Base-by-base conservation (phyloP, 768 basidiomycete genomes). In the Lepiota brunneoincarnata region DNA sequence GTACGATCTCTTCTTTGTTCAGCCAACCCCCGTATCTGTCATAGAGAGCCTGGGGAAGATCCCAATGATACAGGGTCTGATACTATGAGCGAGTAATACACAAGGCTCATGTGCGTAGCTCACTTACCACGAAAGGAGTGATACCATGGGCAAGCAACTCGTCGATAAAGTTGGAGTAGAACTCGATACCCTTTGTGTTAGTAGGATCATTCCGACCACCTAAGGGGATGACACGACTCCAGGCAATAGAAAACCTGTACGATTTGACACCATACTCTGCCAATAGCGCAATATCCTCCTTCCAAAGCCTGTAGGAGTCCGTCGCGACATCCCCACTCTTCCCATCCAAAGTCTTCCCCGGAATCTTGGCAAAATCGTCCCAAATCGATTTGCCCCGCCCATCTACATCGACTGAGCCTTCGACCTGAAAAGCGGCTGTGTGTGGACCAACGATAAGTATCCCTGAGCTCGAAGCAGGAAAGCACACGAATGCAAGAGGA, bases 11-110 rank as follows among this genome's bases (percentile, higher is more conserved):
- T 41, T 82, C 78, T 64, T 84, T 85, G 71, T 84, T 84, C 45
- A 89, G 66, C 87, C 87, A 91, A 4, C 88, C 88, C 1, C 80
- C 80, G 64, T 91, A 91, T 51, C 83, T 76, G 56, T 89, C 83
- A 51, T 89, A 81, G 36, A 93, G 77, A 18, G 70, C 82, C 63
- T 87, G 84, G 9, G 89, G 89, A 9, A 90, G 77, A 63, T 91
- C 89, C 89, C 89, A 91, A 65, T 86, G 87, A 63, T 87, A 86
- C 34, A 88, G 68, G 0, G 84, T 88, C 83, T 87, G 57, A 9
- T 50, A 49, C 37, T 3, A 28, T 55, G 43, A 51, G 42, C 12
- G 15, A 17, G 42, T 49, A 34, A 49, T 38, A n/a, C 38, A 4
- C 14, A 45, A 40, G 37, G 38, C 18, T 26, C 54, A 35, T 39